These are phyloP conservation scores for Geranium rotundifolium DNA, from an alignment of 345 rosid genomes.

Conservation along the genomic window DNA sequence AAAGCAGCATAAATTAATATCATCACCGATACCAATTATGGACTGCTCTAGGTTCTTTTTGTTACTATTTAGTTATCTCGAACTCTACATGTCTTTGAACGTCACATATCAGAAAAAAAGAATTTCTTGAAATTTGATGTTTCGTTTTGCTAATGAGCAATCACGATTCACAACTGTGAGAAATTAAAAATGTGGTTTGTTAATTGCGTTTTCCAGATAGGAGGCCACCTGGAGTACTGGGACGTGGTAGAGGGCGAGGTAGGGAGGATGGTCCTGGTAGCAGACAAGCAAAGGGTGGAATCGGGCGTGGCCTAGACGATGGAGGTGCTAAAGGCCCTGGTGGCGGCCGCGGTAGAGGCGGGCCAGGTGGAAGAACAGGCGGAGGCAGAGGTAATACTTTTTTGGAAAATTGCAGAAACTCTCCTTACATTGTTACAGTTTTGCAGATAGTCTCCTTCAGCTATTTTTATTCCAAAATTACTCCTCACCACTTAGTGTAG, in stretches of 20 bases:
- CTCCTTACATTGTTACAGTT: no score
- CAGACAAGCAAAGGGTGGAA: conserved; percentile 41
- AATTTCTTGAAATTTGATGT: background rate
- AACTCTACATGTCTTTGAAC: background rate
- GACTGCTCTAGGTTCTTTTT: background rate
- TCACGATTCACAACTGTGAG: background rate
- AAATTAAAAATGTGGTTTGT: background rate
- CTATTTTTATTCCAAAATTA: no score
- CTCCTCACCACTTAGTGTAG: no score
- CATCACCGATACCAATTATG: background rate
- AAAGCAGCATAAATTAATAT: background rate
- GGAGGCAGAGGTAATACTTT: conserved; percentile 45
- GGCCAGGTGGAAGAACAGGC: conserved; percentile 40
- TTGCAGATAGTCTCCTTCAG: no score
- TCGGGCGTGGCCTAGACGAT: conserved; percentile 67
- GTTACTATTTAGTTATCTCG: background rate
- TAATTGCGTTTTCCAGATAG: conserved; percentile 35
- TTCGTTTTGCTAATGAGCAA: no score
- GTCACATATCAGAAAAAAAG: background rate
- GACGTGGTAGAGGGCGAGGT: conserved; percentile 81
- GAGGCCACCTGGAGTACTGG: conserved; percentile 67
- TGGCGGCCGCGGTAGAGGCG: conserved; percentile 68
- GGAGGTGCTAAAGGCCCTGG: conserved; percentile 45
- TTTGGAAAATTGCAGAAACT: background rate
- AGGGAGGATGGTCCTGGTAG: conserved; percentile 66